phyloP scores from a whole-genome alignment of 306 rosid genomes.

The Ziziphus jujuba region DNA sequence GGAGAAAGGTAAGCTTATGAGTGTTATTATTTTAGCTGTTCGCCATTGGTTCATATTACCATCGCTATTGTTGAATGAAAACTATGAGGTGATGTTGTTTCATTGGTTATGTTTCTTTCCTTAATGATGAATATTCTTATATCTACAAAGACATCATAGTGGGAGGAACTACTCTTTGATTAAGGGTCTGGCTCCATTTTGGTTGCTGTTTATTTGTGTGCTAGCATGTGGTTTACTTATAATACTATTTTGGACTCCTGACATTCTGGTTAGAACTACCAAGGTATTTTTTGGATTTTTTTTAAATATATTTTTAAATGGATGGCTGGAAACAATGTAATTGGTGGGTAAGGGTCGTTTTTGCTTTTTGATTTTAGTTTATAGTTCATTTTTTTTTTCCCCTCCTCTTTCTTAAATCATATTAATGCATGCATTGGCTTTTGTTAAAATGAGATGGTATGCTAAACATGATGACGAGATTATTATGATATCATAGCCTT shows the following conservation, averaged over 20 bases:
- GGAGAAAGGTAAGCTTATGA: conserved; percentile 77
- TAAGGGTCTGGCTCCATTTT: background rate
- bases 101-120: background rate
- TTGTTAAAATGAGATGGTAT: no score
- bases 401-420: background rate
- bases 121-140: background rate
- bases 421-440: background rate
- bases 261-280: no score
- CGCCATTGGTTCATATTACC: conserved; percentile 6
- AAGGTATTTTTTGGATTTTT: no score
- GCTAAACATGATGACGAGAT: no score
- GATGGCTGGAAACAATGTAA: no score
- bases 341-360: background rate
- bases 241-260: no score
- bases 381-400: no score
- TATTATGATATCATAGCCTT: no score
- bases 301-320: no score
- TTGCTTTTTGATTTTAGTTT: background rate
- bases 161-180: background rate
- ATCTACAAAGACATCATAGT: background rate
- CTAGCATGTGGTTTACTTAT: no score
- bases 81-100: background rate
- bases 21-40: conserved; percentile 4
- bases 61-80: background rate
- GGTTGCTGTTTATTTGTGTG: no score